phyloP scores from a whole-genome alignment of 192 early-diverging fungal species.

The Coemansia sp. region DNA sequence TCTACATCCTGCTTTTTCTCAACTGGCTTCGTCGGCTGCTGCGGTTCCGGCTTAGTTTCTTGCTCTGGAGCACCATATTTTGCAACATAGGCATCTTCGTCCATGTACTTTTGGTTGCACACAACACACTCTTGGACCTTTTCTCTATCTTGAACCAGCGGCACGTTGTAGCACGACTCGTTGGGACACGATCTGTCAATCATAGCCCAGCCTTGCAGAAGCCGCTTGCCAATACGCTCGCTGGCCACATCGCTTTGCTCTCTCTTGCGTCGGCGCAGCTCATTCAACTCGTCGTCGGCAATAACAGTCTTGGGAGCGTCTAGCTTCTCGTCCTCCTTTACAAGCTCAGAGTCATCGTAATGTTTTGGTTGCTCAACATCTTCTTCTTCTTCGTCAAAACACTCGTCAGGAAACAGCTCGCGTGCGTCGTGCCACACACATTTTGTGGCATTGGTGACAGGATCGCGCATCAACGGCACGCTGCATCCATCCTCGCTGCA shows the following conservation, averaged over 20 bases:
- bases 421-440: constrained; percentile 46
- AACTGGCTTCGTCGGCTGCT: background rate
- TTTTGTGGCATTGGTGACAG: constrained; percentile 22
- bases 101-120: constrained; percentile 40
- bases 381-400: background rate
- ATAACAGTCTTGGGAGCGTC: background rate
- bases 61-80: constrained; percentile 17
- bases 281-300: background rate
- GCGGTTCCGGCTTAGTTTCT: background rate
- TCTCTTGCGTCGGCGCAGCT: constrained; percentile 12
- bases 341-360: background rate
- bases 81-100: constrained; percentile 28
- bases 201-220: constrained; percentile 48
- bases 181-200: constrained; percentile 38
- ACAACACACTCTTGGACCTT: constrained; percentile 39
- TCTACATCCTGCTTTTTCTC: background rate
- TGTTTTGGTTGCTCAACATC: background rate
- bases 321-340: constrained; percentile 20
- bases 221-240: constrained; percentile 36
- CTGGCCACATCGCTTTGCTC: constrained; percentile 43
- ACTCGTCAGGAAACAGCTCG: constrained; percentile 44
- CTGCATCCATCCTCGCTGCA: constrained; percentile 30
- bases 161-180: constrained; percentile 26
- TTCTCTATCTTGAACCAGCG: constrained; percentile 33
- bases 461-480: constrained; percentile 42